phyloP scores from a whole-genome alignment of 2,329 filamentous ascomycete genomes.

The Neofusicoccum sp. region DNA sequence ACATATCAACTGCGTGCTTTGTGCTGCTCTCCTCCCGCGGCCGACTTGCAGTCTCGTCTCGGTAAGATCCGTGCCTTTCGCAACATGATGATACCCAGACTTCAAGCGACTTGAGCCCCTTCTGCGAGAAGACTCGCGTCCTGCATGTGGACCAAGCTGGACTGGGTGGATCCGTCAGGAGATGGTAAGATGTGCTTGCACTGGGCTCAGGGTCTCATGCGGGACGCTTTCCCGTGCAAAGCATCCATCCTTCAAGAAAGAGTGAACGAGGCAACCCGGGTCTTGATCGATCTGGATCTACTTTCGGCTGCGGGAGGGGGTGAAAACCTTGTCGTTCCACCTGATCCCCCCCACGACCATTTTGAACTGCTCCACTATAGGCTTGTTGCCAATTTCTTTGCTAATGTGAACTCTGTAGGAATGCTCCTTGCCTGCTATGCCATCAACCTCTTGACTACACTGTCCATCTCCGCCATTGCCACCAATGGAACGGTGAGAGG shows the following conservation, averaged over 20 bases:
- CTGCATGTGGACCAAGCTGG: background rate
- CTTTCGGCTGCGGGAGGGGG: background rate
- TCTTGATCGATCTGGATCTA: background rate
- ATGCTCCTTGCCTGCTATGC: slow-evolving; percentile 74
- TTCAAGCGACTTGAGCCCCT: no score
- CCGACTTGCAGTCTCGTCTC: background rate
- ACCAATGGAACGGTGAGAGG: slow-evolving; percentile 87
- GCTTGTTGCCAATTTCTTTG: background rate
- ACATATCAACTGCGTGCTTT: background rate
- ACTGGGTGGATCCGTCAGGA: background rate
- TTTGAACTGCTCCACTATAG: background rate
- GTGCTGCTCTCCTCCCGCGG: background rate
- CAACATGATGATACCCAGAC: background rate
- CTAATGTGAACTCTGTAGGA: slow-evolving; percentile 42
- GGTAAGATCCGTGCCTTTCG: background rate
- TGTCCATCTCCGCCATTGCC: slow-evolving; percentile 84
- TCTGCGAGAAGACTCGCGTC: background rate
- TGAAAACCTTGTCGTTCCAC: background rate
- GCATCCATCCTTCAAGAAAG: no score
- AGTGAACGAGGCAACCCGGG: background rate
- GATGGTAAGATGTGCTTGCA: background rate
- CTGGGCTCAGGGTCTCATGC: background rate
- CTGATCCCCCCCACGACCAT: background rate
- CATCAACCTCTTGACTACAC: slow-evolving; percentile 78
- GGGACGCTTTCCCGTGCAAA: no score